Evolutionary conservation across 2,329 filamentous ascomycete genomes (phyloP), one percentile per base, ranked within the genome.

Genomic region (Fusarium zealandicum): DNA sequence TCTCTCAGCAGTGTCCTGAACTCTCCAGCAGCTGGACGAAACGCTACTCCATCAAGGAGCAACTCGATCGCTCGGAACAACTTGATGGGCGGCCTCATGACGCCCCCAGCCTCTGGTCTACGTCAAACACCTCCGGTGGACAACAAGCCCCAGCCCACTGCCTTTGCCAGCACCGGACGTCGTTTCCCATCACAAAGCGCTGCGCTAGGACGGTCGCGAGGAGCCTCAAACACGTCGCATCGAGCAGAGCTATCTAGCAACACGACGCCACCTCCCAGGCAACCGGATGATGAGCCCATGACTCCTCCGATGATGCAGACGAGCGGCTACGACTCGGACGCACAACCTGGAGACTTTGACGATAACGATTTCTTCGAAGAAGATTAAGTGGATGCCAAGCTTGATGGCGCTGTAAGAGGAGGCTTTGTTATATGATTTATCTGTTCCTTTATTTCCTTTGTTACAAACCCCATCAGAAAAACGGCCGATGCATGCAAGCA

Each of bases 71-170:
- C 86, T 1, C 80, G 84, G 47, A 84, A 70, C 67, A 76, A 80
- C 41, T 88, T 92, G 56, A 79, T 93, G 16, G 88, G 88, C 1
- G 93, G 93, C 2, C 84, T 96, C 17, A 81, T 97, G 79, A 97
- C 93, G 1, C 93, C 93, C n/a, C 93, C 93, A 5, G 86, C 89
- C 25, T 92, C 90, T 4, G 85, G 86, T 48, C 73, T 89, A 40
- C 87, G 90, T 36, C 85, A 85, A 61, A 84, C 82, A 3, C 82
- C 85, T 0, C 76, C 80, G 3, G 66, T 58, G 20, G 72, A 74
- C 30, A 69, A 59, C 48, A 70, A 72, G 51, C 66, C 72, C 17
- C 84, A 87, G 60, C 82, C 85, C 4, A 86, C 84, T 0, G 84
- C 85, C 2, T 88, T 88, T 64, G 76, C 79, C 11, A 83, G 75